Base-by-base conservation (phyloP, 2,329 filamentous ascomycete species). In the Bipolaris victoriae region DNA sequence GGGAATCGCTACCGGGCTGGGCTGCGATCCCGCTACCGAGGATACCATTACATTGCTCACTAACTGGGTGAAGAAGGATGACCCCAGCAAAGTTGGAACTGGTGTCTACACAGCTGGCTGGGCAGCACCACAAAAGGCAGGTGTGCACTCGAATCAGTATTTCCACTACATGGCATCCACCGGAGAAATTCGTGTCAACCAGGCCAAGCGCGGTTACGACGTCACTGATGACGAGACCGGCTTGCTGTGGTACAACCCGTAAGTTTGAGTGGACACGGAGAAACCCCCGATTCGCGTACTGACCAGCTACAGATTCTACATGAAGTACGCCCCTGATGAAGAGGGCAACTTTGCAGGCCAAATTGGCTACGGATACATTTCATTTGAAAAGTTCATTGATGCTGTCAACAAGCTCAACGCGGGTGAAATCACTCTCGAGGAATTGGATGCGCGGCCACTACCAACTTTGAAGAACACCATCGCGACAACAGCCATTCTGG, bases 81-180 rank as follows among this genome's bases (percentile, higher is more conserved):
- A 91, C 64, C 82, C 86, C 0, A 80, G 78, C 58, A 92, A 90
- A 80, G 82, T 86, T 54, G 94, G 90, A 10, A 95, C 92, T 1
- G 93, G 88, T 53, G 92, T 97, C 7, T 97, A 96, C 79, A 97
- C 94, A 11, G 91, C 93, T 10, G 94, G 90, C 39, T 97, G 93
- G 93, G 97, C 93, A 1, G 94, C 94, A 6, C 93, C 94, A 11
- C 90, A 96, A 75, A 90, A 89, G 70, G 93, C 93, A 0, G 93
- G 94, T 48, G 92, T 97, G n/a, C 94, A 97, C 79, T 94, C 90
- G 1, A 96, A 96, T 77, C 93, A 97, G 80, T 95, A 97, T 80
- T 97, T 97, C 82, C 93, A 97, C 79, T 97, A 95, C 80, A 89
- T 97, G 80, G 93, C 86, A 3, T 85, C 86, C 58, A 86, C 88